A percentile compares a stretch with the other conserved stretches of the same genome.
These are phyloP conservation scores for Solanum virginianum DNA, from an alignment of 257 asterid species.

Conservation along the genomic window DNA sequence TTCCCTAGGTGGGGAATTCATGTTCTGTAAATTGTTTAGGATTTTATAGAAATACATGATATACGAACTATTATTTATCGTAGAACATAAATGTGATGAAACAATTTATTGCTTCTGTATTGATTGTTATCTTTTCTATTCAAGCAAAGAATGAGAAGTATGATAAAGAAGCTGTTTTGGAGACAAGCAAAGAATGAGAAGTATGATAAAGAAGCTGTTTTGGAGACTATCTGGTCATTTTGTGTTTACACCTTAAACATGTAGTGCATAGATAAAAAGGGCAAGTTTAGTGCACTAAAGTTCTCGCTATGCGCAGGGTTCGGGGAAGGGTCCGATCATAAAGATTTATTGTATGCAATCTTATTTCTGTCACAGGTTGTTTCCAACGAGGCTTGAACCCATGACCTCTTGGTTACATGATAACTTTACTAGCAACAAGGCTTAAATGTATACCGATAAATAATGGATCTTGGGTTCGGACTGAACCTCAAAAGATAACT, in stretches of 20 bases:
- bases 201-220: neutral
- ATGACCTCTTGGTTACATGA: too few relatives aligned
- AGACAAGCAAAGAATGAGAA: neutral
- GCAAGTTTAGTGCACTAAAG: too few relatives aligned
- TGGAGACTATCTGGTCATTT: neutral
- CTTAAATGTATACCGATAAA: neutral
- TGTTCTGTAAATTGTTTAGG: neutral
- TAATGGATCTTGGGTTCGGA: neutral
- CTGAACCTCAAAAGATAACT: neutral
- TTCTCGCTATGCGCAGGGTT: too few relatives aligned
- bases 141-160: neutral
- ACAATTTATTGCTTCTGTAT: neutral
- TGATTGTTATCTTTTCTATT: neutral
- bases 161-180: neutral
- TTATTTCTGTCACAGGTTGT: too few relatives aligned
- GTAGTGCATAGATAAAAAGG: too few relatives aligned
- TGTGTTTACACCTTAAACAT: neutral
- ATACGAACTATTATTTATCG: neutral
- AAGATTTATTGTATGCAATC: too few relatives aligned
- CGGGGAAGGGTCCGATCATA: too few relatives aligned
- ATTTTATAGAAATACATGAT: neutral
- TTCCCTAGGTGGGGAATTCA: neutral
- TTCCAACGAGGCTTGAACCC: too few relatives aligned
- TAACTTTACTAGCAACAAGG: too few relatives aligned
- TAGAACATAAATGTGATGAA: neutral